These are phyloP conservation scores for Russula brevipes DNA, from an alignment of 768 basidiomycete species.

Conservation along the genomic window DNA sequence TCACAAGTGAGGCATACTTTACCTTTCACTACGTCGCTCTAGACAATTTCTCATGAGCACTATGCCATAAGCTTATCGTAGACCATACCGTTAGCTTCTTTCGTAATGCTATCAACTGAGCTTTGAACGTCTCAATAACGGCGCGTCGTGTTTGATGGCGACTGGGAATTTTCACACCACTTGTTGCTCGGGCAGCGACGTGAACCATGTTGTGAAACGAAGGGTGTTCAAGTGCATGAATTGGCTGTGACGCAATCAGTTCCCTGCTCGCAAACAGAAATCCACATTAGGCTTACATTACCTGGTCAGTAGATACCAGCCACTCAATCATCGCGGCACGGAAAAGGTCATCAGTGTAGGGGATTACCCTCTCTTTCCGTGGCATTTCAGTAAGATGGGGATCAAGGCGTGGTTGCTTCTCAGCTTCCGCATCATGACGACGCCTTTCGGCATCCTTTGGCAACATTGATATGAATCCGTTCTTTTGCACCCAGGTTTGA, in stretches of 20 bases:
- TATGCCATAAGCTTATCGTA: too few species aligned
- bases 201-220: background rate
- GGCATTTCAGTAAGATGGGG: background rate
- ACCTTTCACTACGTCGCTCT: constrained; percentile 28
- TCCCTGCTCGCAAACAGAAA: background rate
- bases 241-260: background rate
- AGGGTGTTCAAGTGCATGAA: background rate
- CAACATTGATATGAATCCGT: background rate
- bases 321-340: background rate
- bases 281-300: background rate
- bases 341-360: background rate
- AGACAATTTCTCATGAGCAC: too few species aligned
- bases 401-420: background rate
- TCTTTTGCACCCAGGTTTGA: background rate
- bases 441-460: background rate
- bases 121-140: background rate
- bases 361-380: background rate
- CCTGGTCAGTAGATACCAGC: background rate
- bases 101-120: background rate
- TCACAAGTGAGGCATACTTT: constrained; percentile 35
- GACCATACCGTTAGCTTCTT: background rate
- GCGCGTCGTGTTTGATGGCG: background rate
- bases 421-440: background rate
- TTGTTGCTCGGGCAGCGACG: background rate
- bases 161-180: background rate